These are phyloP conservation scores for Metarhizium humberi DNA, from an alignment of 2,329 filamentous ascomycete genomes.

Conservation along the genomic window DNA sequence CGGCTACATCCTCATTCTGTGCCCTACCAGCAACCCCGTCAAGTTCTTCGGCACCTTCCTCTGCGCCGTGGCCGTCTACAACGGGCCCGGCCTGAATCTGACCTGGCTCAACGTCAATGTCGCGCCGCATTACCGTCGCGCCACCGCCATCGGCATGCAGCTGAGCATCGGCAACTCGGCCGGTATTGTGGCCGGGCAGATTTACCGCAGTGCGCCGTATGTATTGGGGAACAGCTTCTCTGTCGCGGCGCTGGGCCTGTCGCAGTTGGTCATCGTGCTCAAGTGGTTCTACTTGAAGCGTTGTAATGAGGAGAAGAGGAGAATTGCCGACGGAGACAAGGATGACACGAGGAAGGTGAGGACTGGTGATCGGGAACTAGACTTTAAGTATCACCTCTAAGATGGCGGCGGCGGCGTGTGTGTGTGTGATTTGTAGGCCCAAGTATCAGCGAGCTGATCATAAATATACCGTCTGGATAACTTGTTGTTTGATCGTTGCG, in stretches of 20 bases:
- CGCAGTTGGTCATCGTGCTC: conserved; percentile 25
- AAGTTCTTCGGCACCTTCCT: too few species aligned
- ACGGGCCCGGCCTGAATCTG: conserved; percentile 35
- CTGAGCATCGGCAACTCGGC: conserved; percentile 36
- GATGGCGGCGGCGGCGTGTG: background rate
- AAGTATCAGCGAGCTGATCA: background rate
- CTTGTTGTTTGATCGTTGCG: too few species aligned
- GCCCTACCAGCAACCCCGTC: too few species aligned
- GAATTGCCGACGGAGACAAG: conserved; percentile 26
- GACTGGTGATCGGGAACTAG: conserved; percentile 36
- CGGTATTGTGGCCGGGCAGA: conserved; percentile 31
- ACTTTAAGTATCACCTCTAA: conserved; percentile 36
- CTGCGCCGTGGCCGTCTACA: conserved; percentile 34
- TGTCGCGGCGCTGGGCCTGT: conserved; percentile 16
- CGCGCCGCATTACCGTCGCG: conserved; percentile 35
- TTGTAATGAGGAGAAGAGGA: conserved; percentile 31
- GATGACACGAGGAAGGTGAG: conserved; percentile 34
- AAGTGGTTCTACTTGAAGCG: conserved; percentile 33
- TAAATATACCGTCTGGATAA: background rate
- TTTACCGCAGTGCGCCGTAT: conserved; percentile 24
- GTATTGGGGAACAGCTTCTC: conserved; percentile 19
- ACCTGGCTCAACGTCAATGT: conserved; percentile 37
- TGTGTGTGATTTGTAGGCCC: background rate
- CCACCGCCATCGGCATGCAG: conserved; percentile 35
- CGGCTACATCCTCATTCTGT: too few species aligned